Evolutionary conservation across 441 rosid species (phyloP).

Genomic region (Croton laevigatus): DNA sequence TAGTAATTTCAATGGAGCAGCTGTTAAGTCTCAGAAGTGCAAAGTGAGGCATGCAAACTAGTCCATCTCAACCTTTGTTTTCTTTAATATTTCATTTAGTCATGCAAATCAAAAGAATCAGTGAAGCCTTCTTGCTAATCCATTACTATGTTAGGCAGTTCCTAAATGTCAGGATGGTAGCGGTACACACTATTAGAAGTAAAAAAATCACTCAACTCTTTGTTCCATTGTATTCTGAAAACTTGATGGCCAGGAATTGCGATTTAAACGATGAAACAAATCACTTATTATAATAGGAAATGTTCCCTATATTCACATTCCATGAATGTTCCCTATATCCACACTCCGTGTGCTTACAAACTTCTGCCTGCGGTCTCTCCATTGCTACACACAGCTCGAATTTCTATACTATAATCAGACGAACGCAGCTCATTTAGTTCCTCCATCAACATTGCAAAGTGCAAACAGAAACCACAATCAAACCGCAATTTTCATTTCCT

Average conservation of each 20-base stretch:
- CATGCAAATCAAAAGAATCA: no score
- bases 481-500: neutral
- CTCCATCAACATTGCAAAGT: neutral
- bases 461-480: neutral
- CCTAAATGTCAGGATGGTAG: neutral
- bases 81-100: no score
- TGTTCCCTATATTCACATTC: neutral
- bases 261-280: neutral
- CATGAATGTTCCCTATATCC: neutral
- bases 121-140: no score
- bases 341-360: neutral
- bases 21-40: no score
- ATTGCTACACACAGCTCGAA: neutral
- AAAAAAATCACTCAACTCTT: neutral
- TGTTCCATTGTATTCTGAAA: neutral
- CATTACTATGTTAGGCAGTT: no score
- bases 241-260: neutral
- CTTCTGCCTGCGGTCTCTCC: neutral
- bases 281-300: neutral
- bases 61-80: no score
- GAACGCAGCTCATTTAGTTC: neutral
- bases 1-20: no score
- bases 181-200: neutral
- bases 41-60: no score
- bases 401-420: neutral